These are phyloP conservation scores for Colletotrichum magnum DNA, from an alignment of 2,329 filamentous ascomycete species.

Conservation along the genomic window DNA sequence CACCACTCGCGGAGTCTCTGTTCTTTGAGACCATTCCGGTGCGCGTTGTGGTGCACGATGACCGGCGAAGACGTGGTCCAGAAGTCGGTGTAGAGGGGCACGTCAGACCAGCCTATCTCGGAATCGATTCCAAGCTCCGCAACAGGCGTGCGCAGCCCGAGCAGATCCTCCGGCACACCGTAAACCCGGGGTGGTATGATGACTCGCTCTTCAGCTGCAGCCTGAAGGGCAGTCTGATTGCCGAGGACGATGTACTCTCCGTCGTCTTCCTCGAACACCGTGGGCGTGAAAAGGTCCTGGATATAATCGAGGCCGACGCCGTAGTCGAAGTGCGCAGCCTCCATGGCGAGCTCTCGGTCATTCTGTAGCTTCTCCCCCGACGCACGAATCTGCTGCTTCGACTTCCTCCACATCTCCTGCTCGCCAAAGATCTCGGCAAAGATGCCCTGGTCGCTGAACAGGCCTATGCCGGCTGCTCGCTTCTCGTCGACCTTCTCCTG, in stretches of 20 bases:
- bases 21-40: slow-evolving; percentile 42
- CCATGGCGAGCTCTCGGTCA: background rate
- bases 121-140: slow-evolving; percentile 6
- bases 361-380: slow-evolving; percentile 1
- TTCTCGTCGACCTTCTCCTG: slow-evolving; percentile 46
- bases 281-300: slow-evolving; percentile 49
- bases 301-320: slow-evolving; percentile 48
- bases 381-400: slow-evolving; percentile 3
- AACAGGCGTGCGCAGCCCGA: background rate
- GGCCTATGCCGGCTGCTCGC: slow-evolving; percentile 25
- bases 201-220: slow-evolving; percentile 41
- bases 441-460: slow-evolving; percentile 50
- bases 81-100: slow-evolving; percentile 45
- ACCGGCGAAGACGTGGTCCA: slow-evolving; percentile 44
- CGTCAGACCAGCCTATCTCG: slow-evolving; percentile 19
- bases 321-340: slow-evolving; percentile 43
- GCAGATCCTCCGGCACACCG: slow-evolving; percentile 44
- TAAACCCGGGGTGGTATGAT: slow-evolving; percentile 44
- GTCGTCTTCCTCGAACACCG: slow-evolving; percentile 47
- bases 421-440: slow-evolving; percentile 51
- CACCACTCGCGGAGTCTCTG: slow-evolving; percentile 44
- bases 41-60: slow-evolving; percentile 45
- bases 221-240: slow-evolving; percentile 39
- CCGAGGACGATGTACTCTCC: slow-evolving; percentile 45
- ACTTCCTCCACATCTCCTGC: slow-evolving; percentile 42